These are phyloP conservation scores for Auriculariales sp. DNA, from an alignment of 768 basidiomycete genomes.

Conservation along the genomic window DNA sequence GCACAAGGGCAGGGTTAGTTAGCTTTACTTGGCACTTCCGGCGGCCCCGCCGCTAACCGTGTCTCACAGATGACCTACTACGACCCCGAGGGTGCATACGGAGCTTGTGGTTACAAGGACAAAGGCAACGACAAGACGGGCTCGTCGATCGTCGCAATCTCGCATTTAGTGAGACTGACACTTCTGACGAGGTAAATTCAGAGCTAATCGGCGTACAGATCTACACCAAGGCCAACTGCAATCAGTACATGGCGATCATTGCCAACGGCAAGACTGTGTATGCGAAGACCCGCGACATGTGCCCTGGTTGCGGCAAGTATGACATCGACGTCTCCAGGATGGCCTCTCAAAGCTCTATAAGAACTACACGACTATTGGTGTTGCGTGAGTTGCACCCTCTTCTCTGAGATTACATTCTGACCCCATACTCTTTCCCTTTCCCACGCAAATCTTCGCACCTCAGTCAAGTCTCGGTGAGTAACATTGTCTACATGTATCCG, in stretches of 20 bases:
- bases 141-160: constrained; percentile 56
- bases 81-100: constrained; percentile 22
- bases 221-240: background rate
- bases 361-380: too few relatives aligned
- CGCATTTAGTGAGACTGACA: constrained; percentile 30
- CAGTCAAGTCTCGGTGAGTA: background rate
- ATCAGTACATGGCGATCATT: constrained; percentile 45
- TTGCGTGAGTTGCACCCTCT: too few relatives aligned
- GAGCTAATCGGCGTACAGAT: background rate
- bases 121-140: constrained; percentile 29
- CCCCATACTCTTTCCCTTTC: background rate
- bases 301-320: constrained; percentile 33
- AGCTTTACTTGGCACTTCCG: constrained; percentile 1
- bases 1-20: constrained; percentile 41
- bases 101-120: constrained; percentile 49
- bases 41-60: background rate
- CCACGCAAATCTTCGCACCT: background rate
- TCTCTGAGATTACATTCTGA: too few relatives aligned
- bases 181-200: constrained; percentile 44
- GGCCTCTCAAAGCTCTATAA: background rate
- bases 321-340: constrained; percentile 27
- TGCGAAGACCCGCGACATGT: constrained; percentile 42
- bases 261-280: constrained; percentile 34
- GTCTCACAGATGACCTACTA: constrained; percentile 51
- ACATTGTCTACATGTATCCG: background rate